Evolutionary conservation across 805 yeast species (phyloP).

Genomic region (Ogataea sp.): DNA sequence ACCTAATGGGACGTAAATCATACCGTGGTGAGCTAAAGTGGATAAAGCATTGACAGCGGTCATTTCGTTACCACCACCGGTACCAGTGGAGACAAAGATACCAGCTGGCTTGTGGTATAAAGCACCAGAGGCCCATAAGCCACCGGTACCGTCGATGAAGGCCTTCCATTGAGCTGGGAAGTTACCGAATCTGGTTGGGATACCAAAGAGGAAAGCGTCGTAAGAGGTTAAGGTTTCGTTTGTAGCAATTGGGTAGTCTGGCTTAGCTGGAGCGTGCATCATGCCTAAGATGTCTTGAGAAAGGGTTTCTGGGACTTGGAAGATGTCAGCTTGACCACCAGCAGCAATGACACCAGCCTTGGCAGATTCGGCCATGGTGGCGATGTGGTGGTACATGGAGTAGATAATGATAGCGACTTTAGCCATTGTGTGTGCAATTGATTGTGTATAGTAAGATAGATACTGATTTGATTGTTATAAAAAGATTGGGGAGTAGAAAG

Average conservation of each 20-base stretch:
- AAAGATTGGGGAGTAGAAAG: too few species aligned
- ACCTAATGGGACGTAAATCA: constrained; percentile 72
- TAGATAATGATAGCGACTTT: constrained; percentile 72
- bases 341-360: constrained; percentile 62
- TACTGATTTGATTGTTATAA: too few species aligned
- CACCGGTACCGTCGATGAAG: constrained; percentile 75
- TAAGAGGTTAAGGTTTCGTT: constrained; percentile 46
- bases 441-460: too few species aligned
- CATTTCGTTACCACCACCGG: constrained; percentile 70
- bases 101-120: constrained; percentile 70
- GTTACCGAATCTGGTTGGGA: constrained; percentile 75
- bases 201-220: constrained; percentile 71
- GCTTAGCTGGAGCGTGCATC: constrained; percentile 61
- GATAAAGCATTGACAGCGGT: constrained; percentile 55
- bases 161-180: constrained; percentile 69
- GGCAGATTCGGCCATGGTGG: constrained; percentile 58
- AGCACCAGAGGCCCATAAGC: constrained; percentile 65
- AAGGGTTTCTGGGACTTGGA: constrained; percentile 76
- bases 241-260: constrained; percentile 50
- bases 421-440: constrained; percentile 18
- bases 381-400: constrained; percentile 75
- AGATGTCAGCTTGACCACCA: constrained; percentile 65
- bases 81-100: constrained; percentile 61
- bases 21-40: constrained; percentile 66
- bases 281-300: constrained; percentile 48